Evolutionary conservation across 805 yeast species (phyloP).

Genomic region (Candida sphagnicola): DNA sequence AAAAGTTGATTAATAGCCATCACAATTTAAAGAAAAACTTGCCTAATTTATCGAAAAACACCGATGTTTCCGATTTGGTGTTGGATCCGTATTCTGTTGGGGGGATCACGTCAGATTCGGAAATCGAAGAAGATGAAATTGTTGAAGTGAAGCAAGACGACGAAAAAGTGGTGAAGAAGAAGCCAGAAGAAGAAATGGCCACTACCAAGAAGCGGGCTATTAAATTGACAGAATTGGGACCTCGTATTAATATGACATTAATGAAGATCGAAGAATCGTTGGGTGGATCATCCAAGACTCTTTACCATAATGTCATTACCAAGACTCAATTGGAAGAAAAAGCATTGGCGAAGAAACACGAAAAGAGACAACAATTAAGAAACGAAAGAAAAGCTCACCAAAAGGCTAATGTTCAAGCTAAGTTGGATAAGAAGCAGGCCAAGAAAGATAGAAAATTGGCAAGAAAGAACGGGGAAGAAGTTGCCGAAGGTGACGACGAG

Average conservation of each 20-base stretch:
- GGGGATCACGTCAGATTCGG: constrained; percentile 85
- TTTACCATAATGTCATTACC: constrained; percentile 70
- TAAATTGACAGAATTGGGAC: constrained; percentile 89
- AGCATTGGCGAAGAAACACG: constrained; percentile 65
- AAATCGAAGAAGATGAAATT: constrained; percentile 85
- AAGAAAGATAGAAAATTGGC: constrained; percentile 67
- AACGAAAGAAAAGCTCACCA: constrained; percentile 74
- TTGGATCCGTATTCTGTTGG: constrained; percentile 80
- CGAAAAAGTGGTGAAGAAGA: constrained; percentile 14
- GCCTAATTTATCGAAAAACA: constrained; percentile 64
- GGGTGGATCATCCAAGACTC: constrained; percentile 80
- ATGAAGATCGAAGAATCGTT: constrained; percentile 87
- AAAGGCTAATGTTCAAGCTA: constrained; percentile 70
- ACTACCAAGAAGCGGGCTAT: constrained; percentile 70
- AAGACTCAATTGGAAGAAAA: constrained; percentile 61
- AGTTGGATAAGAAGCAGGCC: constrained; percentile 67
- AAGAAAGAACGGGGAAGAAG: constrained; percentile 38
- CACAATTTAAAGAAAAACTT: constrained; percentile 55
- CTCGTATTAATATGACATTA: constrained; percentile 72
- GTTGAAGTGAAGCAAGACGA: constrained; percentile 50
- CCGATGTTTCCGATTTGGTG: constrained; percentile 79
- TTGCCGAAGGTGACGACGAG: constrained; percentile 17
- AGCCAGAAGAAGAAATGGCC: constrained; percentile 12
- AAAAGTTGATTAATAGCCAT: constrained; percentile 63
- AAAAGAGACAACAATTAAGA: constrained; percentile 55